Evolutionary conservation across 805 yeast species (phyloP), one percentile per base, ranked within the genome.

Genomic region (Teunomyces kruisii): DNA sequence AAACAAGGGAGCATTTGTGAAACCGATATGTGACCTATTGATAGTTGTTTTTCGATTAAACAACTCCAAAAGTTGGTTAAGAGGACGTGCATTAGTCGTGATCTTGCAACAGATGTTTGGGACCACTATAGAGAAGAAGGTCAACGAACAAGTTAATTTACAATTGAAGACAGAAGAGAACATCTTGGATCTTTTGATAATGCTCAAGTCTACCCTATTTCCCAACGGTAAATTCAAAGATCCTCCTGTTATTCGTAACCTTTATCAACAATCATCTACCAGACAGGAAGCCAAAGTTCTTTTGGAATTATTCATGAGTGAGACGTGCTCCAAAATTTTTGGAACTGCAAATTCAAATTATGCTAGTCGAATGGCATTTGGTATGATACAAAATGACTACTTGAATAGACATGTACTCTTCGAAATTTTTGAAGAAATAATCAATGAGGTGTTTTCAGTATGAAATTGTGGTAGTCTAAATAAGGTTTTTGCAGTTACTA

Each of bases 51-150:
- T 91, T 63, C 81, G 86, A 26, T 63, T 88, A 16, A 78, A 80
- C 43, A 73, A 70, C 13, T 74, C 86, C 1, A 81, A 80, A 39
- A 80, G 81, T 39, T 88, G 96, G 96, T 64, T 91, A 1, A 70
- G 96, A 43, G 97, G 96, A 0, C 72, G 90, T 36, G 96, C 97
- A 0, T 72, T 89, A 7, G 75, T 90, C 31, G 81, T 89, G 4
- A 80, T 91, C 3, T 66, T 91, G 43, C 97, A 90, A 61, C 96
- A 89, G 59, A 63, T 91, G 1, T 73, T 91, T 31, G 97, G 97
- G 0, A 86, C 92, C 2, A 86, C 97, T 0, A 84, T 91, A 42
- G 97, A 91, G 57, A 83, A 81, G 57, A 79, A 78, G 43, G 74
- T 81, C 4, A 66, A 83, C 32, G 72, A 75, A 24, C 67, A 67